These are phyloP conservation scores for Plasmodium knowlesi DNA, from an alignment of 169 alveolate species.

Conservation along the genomic window DNA sequence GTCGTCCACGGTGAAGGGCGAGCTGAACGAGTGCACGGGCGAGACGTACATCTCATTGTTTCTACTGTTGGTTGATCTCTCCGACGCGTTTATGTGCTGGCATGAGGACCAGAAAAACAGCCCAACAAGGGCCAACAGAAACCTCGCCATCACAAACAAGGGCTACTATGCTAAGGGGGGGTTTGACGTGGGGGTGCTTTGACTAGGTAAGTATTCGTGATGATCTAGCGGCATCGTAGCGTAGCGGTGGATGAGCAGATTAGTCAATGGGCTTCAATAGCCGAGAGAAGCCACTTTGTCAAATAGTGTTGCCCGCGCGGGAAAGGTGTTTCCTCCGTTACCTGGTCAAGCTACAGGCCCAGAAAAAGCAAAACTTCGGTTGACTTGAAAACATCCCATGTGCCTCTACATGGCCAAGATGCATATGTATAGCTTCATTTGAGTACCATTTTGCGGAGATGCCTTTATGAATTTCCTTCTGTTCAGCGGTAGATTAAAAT, in stretches of 20 bases:
- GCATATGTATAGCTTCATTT: neutral
- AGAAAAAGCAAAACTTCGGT: neutral
- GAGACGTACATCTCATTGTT: neutral
- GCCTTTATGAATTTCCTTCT: neutral
- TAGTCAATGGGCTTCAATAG: neutral
- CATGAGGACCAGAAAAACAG: neutral
- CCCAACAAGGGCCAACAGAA: neutral
- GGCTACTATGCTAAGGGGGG: neutral
- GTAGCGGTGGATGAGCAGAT: neutral
- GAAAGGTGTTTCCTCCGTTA: too few species aligned
- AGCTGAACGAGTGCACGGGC: constrained; percentile 33
- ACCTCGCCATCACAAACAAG: neutral
- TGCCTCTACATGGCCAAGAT: neutral
- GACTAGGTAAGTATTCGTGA: neutral
- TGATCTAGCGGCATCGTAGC: neutral
- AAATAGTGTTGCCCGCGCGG: neutral
- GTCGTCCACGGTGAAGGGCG: constrained; percentile 25
- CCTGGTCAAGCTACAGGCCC: neutral
- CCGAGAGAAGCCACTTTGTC: neutral
- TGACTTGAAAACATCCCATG: neutral
- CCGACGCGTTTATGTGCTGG: neutral
- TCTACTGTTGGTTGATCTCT: neutral
- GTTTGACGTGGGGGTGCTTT: neutral
- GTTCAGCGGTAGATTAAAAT: neutral
- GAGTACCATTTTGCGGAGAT: neutral